Evolutionary conservation across 108 stramenopile genomes (phyloP), one percentile per base, ranked within the genome.

Genomic region (Schizochytrium sp.): DNA sequence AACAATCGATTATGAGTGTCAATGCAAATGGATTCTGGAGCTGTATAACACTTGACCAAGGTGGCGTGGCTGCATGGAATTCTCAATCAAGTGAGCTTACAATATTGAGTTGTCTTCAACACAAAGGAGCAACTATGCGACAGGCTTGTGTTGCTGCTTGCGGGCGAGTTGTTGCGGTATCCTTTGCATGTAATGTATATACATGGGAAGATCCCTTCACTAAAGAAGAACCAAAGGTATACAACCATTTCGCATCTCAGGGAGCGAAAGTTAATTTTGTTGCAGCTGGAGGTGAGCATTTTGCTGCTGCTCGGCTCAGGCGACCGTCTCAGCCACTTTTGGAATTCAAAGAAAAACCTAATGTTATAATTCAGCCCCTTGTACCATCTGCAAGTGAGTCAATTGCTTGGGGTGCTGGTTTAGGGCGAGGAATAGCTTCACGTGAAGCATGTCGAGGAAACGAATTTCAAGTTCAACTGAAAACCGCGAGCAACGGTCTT

Each of bases 151-250:
- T 83, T 7, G 5, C 50, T 12, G 10, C 15, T 13, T 10, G n/a
- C 45, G 76, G 53, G 2, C 13, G 5, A 13, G 47, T 83, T 13
- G 28, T 83, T 8, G 76, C 76, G 45, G 76, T 83, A 17, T 83
- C 76, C 45, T 83, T 47, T 83, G 76, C 76, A 28, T 83, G 50
- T 38, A 83, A 83, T 28, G 76, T 83, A 10, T 83, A 83, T 28
- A 38, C n/a, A n/a, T 83, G 76, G 76, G n/a, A 60, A 17, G n/a
- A 60, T 60, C 59, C 59, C 19, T 19, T 17, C 19, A 17, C 19
- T 19, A 60, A 60, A 19, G 19, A 60, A n/a, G 59, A 60, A 17
- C 59, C 59, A 60, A n/a, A 19, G 59, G 59, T 60, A 17, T n/a
- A 19, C 59, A 60, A 60, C 17, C 59, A 60, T 17, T 60, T 60